Conservation (phyloP, 2,329 filamentous ascomycete species). For the Neofusicoccum laricinum region DNA sequence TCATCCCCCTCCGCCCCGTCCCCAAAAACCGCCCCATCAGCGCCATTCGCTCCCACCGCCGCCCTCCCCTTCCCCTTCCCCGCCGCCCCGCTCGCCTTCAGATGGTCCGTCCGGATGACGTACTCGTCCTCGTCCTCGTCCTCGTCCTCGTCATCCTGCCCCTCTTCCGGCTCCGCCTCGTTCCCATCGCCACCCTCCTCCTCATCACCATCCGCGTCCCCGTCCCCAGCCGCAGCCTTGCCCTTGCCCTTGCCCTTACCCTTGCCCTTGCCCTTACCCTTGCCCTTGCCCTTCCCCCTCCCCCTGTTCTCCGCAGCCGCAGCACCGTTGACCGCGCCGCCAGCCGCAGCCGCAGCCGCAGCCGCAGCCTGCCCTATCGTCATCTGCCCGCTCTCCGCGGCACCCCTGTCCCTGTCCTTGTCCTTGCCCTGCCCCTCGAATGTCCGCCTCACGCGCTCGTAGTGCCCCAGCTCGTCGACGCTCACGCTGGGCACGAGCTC, state of each 20-base stretch:
- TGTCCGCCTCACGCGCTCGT: constrained; percentile 74
- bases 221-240: not conserved
- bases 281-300: not conserved
- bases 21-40: constrained; percentile 32
- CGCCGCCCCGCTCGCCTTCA: constrained; percentile 34
- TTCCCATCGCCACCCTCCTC: not conserved
- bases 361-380: not conserved
- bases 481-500: constrained; percentile 95
- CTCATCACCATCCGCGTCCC: not conserved
- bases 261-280: no score
- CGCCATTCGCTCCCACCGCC: constrained; percentile 26
- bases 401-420: constrained; percentile 43
- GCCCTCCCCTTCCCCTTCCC: constrained; percentile 17
- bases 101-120: constrained; percentile 40
- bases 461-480: constrained; percentile 86
- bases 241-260: constrained; percentile 22
- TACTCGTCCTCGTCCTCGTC: constrained; percentile 39
- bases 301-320: not conserved
- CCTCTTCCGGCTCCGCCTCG: not conserved
- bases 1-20: constrained; percentile 39
- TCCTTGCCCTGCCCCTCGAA: constrained; percentile 68
- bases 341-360: not conserved
- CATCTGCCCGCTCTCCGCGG: not conserved
- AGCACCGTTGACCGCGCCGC: not conserved
- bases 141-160: constrained; percentile 16